Evolutionary conservation across 257 asterid species (phyloP).

Genomic region (Petunia axillaris): DNA sequence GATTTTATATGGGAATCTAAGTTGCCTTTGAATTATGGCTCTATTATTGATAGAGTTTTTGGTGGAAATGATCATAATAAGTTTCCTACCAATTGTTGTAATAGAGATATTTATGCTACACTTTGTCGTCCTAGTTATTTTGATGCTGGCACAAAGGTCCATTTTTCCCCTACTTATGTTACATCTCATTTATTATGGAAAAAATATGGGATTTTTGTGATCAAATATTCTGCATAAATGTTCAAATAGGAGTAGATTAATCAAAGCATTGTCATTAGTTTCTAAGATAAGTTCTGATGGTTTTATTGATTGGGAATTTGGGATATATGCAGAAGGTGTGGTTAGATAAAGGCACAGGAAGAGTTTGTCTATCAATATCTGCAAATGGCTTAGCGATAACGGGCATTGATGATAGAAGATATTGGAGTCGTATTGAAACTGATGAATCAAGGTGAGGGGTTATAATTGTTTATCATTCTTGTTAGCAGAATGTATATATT

Average conservation of each 20-base stretch:
- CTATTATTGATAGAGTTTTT: slow-evolving; percentile 58
- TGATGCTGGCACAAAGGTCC: slow-evolving; percentile 81
- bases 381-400: slow-evolving; percentile 78
- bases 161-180: slow-evolving; percentile 5
- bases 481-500: neutral
- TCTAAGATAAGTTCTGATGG: neutral
- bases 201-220: neutral
- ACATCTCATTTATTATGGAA: neutral
- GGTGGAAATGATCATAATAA: neutral
- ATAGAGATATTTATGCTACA: slow-evolving; percentile 60
- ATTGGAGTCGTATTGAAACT: slow-evolving; percentile 80
- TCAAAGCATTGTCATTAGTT: neutral
- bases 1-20: slow-evolving; percentile 90
- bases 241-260: neutral
- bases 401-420: slow-evolving; percentile 91
- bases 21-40: slow-evolving; percentile 68
- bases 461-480: neutral
- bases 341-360: slow-evolving; percentile 76
- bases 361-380: slow-evolving; percentile 64
- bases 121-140: slow-evolving; percentile 62
- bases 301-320: slow-evolving; percentile 29
- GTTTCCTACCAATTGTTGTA: slow-evolving; percentile 43
- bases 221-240: neutral
- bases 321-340: slow-evolving; percentile 75
- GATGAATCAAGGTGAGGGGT: slow-evolving; percentile 85